phyloP scores from a whole-genome alignment of 805 yeast genomes.

The Schwanniomyces vanrijiae region DNA sequence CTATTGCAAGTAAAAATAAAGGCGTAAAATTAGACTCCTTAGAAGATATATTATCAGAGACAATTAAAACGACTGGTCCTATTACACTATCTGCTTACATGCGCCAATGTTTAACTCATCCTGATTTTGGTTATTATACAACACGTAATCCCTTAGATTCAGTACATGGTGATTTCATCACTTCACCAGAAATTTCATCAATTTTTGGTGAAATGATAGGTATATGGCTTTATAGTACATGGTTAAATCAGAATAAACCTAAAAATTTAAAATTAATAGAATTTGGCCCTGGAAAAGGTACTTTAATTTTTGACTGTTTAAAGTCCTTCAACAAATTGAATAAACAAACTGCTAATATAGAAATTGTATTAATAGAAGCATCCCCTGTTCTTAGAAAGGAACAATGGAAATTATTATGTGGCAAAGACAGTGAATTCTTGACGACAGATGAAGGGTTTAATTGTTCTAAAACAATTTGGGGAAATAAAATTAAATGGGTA shows the following conservation, averaged over 20 bases:
- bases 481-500: slow-evolving; percentile 56
- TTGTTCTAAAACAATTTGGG: slow-evolving; percentile 48
- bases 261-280: slow-evolving; percentile 58
- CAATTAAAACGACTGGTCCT: slow-evolving; percentile 73
- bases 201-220: slow-evolving; percentile 87
- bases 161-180: slow-evolving; percentile 69
- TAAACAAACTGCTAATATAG: slow-evolving; percentile 27
- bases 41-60: slow-evolving; percentile 43
- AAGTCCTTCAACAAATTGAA: slow-evolving; percentile 44
- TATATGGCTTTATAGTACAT: slow-evolving; percentile 60
- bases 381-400: slow-evolving; percentile 59
- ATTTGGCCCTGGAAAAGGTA: slow-evolving; percentile 86
- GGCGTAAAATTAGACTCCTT: slow-evolving; percentile 21
- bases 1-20: slow-evolving; percentile 12
- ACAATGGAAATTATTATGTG: slow-evolving; percentile 55
- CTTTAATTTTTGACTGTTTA: slow-evolving; percentile 68
- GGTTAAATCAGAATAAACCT: slow-evolving; percentile 59
- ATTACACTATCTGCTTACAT: slow-evolving; percentile 70
- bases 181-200: slow-evolving; percentile 85
- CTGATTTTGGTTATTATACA: slow-evolving; percentile 76
- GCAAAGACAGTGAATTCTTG: slow-evolving; percentile 16
- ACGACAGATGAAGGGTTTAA: slow-evolving; percentile 32
- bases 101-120: slow-evolving; percentile 80
- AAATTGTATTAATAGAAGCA: slow-evolving; percentile 66
- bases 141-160: slow-evolving; percentile 70